Evolutionary conservation across 225 moss, liverwort and hornwort species (phyloP).

Genomic region (Pleurozium schreberi): DNA sequence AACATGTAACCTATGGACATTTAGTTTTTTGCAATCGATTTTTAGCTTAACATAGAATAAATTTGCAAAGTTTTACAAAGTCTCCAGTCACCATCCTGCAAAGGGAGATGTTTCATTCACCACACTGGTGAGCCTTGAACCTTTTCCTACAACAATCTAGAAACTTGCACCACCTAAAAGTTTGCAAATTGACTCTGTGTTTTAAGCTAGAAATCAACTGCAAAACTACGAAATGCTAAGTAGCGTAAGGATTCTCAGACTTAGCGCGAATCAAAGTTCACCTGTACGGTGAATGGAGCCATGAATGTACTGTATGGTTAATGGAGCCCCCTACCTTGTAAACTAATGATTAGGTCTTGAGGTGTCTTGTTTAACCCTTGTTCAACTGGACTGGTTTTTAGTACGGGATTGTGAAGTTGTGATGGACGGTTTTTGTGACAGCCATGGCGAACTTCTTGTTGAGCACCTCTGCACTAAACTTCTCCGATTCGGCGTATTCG

Average conservation of each 20-base stretch:
- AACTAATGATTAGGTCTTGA: neutral
- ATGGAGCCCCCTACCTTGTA: neutral
- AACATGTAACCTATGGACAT: neutral
- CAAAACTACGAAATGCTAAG: neutral
- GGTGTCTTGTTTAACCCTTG: neutral
- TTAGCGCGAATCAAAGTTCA: neutral
- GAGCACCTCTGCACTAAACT: constrained; percentile 2
- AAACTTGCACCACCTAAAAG: neutral
- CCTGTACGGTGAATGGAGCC: neutral
- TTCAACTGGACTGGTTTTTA: neutral
- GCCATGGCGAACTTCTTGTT: constrained; percentile 51
- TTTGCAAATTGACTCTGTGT: neutral
- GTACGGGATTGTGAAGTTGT: neutral
- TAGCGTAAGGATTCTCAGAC: too few species aligned
- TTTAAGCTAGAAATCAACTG: neutral
- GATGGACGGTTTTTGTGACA: constrained; percentile 11
- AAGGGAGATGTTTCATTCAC: neutral
- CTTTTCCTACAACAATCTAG: neutral
- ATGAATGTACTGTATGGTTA: neutral
- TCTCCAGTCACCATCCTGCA: neutral
- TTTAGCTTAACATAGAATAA: neutral
- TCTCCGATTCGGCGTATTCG: neutral
- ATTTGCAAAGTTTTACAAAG: neutral
- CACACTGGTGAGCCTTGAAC: neutral
- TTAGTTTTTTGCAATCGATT: neutral